Base-by-base conservation (phyloP, 176 grass and related monocot genomes). In the Cenchrus fungigraminus region DNA sequence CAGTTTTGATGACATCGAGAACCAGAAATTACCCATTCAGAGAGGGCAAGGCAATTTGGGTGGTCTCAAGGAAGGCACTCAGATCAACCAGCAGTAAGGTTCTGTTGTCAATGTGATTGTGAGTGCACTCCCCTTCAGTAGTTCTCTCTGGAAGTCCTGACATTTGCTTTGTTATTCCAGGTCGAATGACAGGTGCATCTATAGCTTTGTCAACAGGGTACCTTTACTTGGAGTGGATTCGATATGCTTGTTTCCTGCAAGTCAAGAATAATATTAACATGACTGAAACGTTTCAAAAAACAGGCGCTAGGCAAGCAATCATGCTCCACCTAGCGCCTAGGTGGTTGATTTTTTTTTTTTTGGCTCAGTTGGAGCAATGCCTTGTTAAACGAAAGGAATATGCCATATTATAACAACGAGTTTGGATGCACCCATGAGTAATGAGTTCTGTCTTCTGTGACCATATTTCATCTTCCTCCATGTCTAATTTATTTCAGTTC, bases 181-280 rank as follows among this genome's bases (percentile, higher is more conserved):
- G 66, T 78, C 46, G 57, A 52, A 53, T 14, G 74, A 43, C 22
- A 53, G 73, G 43, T 17, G 74, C 32, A 89, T 80, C 73, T 87
- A 70, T 29, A 74, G 44, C 76, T 72, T 40, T 34, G 17, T 82
- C 84, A 74, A 87, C 13, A 86, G 93, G 89, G 68, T 94, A 98
- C 70, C 91, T 94, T 92, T 84, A 98, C 87, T 67, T 82, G 92
- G 47, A 98, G 80, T 19, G 87, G 87, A 51, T 81, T 91, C 78
- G 94, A 83, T 5, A 90, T 89, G n/a, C 40, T 86, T 80, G 91
- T 73, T 84, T 95, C 89, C 96, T 95, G 78, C 59, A 86, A 34
- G 14, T 17, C 20, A 79, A 73, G 60, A 55, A 79, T 74, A 5
- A 74, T 28, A 85, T 73, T 66, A 80, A 15, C 9, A 77, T 52